A percentile compares a stretch with the other conserved stretches of the same genome.
Conservation (phyloP, 495 filamentous ascomycete species). For the Xylaria curta region DNA sequence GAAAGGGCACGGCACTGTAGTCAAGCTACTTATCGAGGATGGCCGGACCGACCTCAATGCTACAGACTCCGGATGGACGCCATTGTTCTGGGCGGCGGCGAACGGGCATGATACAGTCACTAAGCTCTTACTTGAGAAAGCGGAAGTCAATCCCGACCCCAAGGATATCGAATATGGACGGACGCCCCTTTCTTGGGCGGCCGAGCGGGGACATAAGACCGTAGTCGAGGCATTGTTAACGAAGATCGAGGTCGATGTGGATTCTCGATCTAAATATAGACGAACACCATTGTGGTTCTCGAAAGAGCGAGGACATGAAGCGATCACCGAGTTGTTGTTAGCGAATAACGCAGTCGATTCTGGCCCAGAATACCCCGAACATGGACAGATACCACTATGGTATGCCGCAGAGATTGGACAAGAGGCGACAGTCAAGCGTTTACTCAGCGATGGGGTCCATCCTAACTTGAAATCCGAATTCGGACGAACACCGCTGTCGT, state of each 20-base stretch:
- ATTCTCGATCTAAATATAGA: slow-evolving; percentile 36
- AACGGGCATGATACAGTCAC: background rate
- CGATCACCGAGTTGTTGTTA: background rate
- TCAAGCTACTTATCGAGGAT: slow-evolving; percentile 1
- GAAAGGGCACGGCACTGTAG: background rate
- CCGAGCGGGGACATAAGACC: slow-evolving; percentile 1
- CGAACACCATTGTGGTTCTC: slow-evolving; percentile 45
- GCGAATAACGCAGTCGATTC: background rate
- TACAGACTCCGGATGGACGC: slow-evolving; percentile 6
- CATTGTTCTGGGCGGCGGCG: background rate
- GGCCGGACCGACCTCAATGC: background rate
- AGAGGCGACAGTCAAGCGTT: slow-evolving; percentile 39
- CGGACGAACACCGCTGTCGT: slow-evolving; percentile 37
- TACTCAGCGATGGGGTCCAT: slow-evolving; percentile 32
- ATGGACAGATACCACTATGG: background rate
- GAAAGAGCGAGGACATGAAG: background rate
- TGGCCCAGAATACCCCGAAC: background rate
- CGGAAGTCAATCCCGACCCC: background rate
- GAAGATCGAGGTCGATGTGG: slow-evolving; percentile 28
- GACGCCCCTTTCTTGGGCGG: slow-evolving; percentile 28
- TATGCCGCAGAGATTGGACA: slow-evolving; percentile 33
- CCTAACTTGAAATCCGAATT: slow-evolving; percentile 31
- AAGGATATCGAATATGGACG: slow-evolving; percentile 3
- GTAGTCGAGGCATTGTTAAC: slow-evolving; percentile 29
- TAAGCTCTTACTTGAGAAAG: background rate